A percentile compares a stretch with the other conserved stretches of the same genome.
phyloP scores from a whole-genome alignment of 495 filamentous ascomycete species.

The Penicillium alfredii region DNA sequence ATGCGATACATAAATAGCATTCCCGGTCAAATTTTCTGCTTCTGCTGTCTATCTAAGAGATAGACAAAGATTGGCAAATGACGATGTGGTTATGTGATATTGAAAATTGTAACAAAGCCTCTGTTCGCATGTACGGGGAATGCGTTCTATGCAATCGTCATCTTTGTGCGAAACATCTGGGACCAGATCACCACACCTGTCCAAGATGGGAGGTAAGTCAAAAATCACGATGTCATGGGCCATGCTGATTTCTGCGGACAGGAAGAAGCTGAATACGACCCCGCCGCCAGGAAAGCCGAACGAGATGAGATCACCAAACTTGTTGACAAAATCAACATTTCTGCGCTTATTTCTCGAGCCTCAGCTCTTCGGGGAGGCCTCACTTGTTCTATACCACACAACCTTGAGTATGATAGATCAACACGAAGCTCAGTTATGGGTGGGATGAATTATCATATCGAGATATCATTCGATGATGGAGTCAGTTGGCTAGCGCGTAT shows the following conservation, averaged over 20 bases:
- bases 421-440: constrained; percentile 29
- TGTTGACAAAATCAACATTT: constrained; percentile 22
- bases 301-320: constrained; percentile 22
- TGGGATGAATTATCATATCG: constrained; percentile 32
- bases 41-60: too few species aligned
- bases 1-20: too few species aligned
- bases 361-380: constrained; percentile 20
- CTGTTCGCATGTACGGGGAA: constrained; percentile 27
- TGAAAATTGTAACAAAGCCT: constrained; percentile 17
- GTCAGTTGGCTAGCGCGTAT: constrained; percentile 22
- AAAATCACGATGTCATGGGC: too few species aligned
- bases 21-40: too few species aligned
- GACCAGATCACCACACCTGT: constrained; percentile 22
- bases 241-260: too few species aligned
- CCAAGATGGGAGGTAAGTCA: constrained; percentile 32
- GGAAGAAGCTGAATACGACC: constrained; percentile 22
- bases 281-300: constrained; percentile 21
- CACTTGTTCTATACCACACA: constrained; percentile 15
- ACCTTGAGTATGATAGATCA: constrained; percentile 22
- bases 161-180: constrained; percentile 27
- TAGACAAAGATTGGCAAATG: too few species aligned
- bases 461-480: constrained; percentile 24
- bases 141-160: constrained; percentile 31
- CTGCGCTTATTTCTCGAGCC: constrained; percentile 18
- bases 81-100: constrained; percentile 31